Percentiles rank a stretch among this genome's conserved stretches.
These are phyloP conservation scores for Dicorynia guianensis DNA, from an alignment of 306 rosid species.

Conservation along the genomic window DNA sequence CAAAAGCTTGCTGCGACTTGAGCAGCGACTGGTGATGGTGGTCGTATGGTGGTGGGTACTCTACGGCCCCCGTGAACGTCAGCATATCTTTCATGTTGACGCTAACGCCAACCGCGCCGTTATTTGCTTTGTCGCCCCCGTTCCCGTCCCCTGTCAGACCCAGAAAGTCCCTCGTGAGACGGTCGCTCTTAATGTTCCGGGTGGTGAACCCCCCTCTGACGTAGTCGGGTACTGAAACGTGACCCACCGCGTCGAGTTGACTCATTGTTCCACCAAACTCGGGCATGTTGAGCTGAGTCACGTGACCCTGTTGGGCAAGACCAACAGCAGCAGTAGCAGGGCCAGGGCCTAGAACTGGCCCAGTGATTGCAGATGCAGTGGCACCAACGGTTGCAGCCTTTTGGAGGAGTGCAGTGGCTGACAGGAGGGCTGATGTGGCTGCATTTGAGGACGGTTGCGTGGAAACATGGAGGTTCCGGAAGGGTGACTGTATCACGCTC, in stretches of 20 bases:
- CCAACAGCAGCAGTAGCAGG: background rate
- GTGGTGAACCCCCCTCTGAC: conserved; percentile 39
- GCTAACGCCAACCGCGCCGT: conserved; percentile 48
- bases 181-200: conserved; percentile 48
- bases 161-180: conserved; percentile 84
- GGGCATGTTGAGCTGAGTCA: conserved; percentile 46
- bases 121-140: conserved; percentile 30
- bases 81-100: conserved; percentile 63
- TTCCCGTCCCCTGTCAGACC: conserved; percentile 64
- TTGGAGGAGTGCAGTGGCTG: conserved; percentile 93
- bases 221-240: conserved; percentile 28
- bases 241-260: conserved; percentile 49
- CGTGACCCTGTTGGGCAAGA: conserved; percentile 41
- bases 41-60: conserved; percentile 38
- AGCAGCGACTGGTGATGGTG: conserved; percentile 51
- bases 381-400: conserved; percentile 81
- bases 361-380: conserved; percentile 40
- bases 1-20: conserved; percentile 68
- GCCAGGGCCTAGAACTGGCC: background rate
- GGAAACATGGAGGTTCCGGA: conserved; percentile 53
- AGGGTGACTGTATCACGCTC: conserved; percentile 54
- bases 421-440: conserved; percentile 71
- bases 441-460: conserved; percentile 35
- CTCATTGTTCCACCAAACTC: conserved; percentile 50
- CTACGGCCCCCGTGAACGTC: conserved; percentile 63